phyloP scores from a whole-genome alignment of 2,329 filamentous ascomycete species.

The Allantophomopsis cytisporea region DNA sequence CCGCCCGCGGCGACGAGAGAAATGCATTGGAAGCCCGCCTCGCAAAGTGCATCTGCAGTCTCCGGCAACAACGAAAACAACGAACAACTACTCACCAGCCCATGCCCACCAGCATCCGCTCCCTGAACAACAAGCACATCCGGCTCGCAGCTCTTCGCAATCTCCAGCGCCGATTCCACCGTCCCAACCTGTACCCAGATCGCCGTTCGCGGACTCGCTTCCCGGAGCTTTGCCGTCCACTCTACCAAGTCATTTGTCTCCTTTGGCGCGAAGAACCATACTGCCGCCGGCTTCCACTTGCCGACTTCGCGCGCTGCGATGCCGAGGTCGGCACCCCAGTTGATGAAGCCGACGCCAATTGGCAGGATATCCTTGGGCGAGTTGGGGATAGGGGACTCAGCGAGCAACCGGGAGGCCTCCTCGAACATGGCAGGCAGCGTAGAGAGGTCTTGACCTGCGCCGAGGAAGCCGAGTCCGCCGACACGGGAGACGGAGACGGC shows the following conservation, averaged over 20 bases:
- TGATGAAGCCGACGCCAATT: conserved; percentile 31
- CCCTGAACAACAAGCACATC: conserved; percentile 23
- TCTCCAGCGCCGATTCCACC: conserved; percentile 13
- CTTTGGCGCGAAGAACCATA: conserved; percentile 32
- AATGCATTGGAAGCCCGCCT: conserved; percentile 10
- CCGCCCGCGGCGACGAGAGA: conserved; percentile 21
- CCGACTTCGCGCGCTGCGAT: conserved; percentile 17
- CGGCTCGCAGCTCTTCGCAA: conserved; percentile 10
- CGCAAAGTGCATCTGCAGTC: conserved; percentile 14
- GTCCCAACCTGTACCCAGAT: conserved; percentile 22
- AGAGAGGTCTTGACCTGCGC: conserved; percentile 19
- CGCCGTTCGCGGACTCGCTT: conserved; percentile 10
- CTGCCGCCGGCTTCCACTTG: conserved; percentile 19
- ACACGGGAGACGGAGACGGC: conserved; percentile 45
- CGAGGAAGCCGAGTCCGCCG: conserved; percentile 34
- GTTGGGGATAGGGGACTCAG: conserved; percentile 4
- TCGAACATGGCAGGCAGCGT: conserved; percentile 12
- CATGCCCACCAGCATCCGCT: conserved; percentile 22
- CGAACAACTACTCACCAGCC: conserved; percentile 15
- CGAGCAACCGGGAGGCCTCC: conserved; percentile 9
- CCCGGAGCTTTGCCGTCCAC: conserved; percentile 16
- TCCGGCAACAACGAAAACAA: conserved; percentile 22
- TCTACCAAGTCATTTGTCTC: conserved; percentile 10
- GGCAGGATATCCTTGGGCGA: conserved; percentile 18
- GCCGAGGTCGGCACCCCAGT: conserved; percentile 27